Conservation (phyloP, 805 yeast species). For the Candida andamanensis region DNA sequence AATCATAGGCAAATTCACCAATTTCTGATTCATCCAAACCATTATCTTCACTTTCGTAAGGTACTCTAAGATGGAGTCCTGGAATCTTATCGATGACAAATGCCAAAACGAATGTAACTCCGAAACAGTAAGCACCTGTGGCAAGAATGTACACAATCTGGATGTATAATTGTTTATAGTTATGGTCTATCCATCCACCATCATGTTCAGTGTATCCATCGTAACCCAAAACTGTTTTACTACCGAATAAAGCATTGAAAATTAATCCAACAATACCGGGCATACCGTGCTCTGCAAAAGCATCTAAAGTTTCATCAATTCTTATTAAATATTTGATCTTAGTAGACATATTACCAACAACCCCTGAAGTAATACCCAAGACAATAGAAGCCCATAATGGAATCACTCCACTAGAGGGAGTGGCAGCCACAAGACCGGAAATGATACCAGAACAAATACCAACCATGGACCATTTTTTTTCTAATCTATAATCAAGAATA, state of each 20-base stretch:
- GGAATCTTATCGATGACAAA: constrained; percentile 73
- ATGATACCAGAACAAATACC: constrained; percentile 94
- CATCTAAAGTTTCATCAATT: constrained; percentile 92
- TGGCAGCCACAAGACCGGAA: constrained; percentile 94
- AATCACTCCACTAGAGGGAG: constrained; percentile 89
- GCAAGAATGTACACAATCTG: constrained; percentile 84
- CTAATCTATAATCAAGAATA: constrained; percentile 79
- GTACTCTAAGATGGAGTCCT: constrained; percentile 71
- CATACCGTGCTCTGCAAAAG: constrained; percentile 97
- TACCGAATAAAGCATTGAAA: constrained; percentile 87
- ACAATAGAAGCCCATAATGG: constrained; percentile 89
- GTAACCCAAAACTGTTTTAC: constrained; percentile 82
- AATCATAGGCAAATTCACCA: constrained; percentile 98
- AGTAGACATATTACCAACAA: constrained; percentile 85
- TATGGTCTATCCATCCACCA: constrained; percentile 92
- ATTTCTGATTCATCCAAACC: constrained; percentile 97
- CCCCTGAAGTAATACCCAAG: constrained; percentile 75
- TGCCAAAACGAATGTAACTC: constrained; percentile 73
- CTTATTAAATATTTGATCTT: constrained; percentile 73
- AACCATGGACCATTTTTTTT: constrained; percentile 88
- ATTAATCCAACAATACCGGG: constrained; percentile 89
- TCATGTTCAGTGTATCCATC: constrained; percentile 79
- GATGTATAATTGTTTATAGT: constrained; percentile 86
- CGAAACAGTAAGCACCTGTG: constrained; percentile 65
- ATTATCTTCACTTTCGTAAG: constrained; percentile 76